These are phyloP conservation scores for Maudiozyma turicensis DNA, from an alignment of 805 yeast species.

Conservation along the genomic window DNA sequence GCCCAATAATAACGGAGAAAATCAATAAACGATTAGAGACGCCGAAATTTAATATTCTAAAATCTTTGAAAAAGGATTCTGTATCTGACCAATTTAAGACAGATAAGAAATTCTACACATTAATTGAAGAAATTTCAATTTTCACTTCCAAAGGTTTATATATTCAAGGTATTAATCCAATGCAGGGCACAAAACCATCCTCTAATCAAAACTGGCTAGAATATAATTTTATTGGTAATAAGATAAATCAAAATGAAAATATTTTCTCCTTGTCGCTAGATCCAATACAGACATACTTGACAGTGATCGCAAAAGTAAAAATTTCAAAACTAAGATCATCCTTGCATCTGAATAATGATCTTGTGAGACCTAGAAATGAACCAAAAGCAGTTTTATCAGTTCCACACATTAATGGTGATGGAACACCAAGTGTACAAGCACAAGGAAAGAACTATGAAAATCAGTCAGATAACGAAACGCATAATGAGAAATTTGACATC, in stretches of 20 bases:
- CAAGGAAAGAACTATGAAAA: constrained; percentile 1
- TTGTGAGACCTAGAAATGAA: constrained; percentile 7
- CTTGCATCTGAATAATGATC: constrained; percentile 19
- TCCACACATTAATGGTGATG: constrained; percentile 17
- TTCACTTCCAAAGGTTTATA: constrained; percentile 21
- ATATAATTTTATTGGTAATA: constrained; percentile 20
- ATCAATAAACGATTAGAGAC: constrained; percentile 12
- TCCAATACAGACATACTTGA: constrained; percentile 24
- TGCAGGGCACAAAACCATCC: constrained; percentile 24
- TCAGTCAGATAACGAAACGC: neutral
- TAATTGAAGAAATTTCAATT: constrained; percentile 19
- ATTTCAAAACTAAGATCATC: constrained; percentile 5
- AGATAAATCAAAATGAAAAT: constrained; percentile 20
- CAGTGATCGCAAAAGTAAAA: constrained; percentile 14
- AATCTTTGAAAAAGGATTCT: constrained; percentile 17
- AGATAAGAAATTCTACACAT: constrained; percentile 13
- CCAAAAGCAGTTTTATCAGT: constrained; percentile 6
- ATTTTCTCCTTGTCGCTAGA: constrained; percentile 22
- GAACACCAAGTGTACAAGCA: constrained; percentile 6
- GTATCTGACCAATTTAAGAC: constrained; percentile 16
- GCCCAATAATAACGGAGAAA: constrained; percentile 5
- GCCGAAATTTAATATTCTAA: constrained; percentile 22
- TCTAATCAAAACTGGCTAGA: constrained; percentile 25
- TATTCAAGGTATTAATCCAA: constrained; percentile 23
- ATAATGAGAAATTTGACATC: constrained; percentile 18